These are phyloP conservation scores for Fomitiporia mediterranea DNA, from an alignment of 1,284 basidiomycete genomes.

Conservation along the genomic window DNA sequence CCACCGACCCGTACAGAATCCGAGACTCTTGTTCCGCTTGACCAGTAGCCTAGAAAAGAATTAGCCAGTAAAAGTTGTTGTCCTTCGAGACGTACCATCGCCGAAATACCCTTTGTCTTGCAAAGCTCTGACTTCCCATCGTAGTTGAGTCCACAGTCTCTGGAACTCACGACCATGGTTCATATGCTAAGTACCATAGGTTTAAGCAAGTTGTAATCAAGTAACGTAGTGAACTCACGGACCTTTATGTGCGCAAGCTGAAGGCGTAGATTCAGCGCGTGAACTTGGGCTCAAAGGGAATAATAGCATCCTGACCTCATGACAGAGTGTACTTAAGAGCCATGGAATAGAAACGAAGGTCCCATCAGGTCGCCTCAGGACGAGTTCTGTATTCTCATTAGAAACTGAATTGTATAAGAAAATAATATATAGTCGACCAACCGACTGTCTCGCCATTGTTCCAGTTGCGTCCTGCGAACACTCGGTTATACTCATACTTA, in stretches of 20 bases:
- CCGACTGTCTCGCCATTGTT: constrained; percentile 73
- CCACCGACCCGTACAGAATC: constrained; percentile 55
- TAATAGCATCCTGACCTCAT: constrained; percentile 52
- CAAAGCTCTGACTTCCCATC: constrained; percentile 58
- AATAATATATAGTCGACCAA: constrained; percentile 30
- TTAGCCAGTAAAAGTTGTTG: not conserved
- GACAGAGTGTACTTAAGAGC: constrained; percentile 74
- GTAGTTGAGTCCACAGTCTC: constrained; percentile 60
- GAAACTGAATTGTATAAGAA: not conserved
- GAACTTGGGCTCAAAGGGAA: constrained; percentile 1
- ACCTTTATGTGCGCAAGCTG: constrained; percentile 79
- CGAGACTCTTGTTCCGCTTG: constrained; percentile 60
- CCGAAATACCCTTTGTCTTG: constrained; percentile 74
- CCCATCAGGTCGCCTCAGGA: constrained; percentile 57
- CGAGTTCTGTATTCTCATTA: constrained; percentile 48
- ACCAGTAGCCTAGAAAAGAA: constrained; percentile 62
- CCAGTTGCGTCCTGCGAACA: constrained; percentile 80
- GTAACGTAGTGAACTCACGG: constrained; percentile 15
- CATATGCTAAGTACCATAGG: constrained; percentile 54
- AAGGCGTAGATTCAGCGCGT: constrained; percentile 1
- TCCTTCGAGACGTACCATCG: constrained; percentile 45
- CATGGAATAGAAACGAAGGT: constrained; percentile 57
- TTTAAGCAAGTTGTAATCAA: not conserved
- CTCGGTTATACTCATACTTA: constrained; percentile 68
- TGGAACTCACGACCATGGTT: constrained; percentile 73